phyloP scores from a whole-genome alignment of 176 grass and related monocot genomes.

The Panicum miliaceum region DNA sequence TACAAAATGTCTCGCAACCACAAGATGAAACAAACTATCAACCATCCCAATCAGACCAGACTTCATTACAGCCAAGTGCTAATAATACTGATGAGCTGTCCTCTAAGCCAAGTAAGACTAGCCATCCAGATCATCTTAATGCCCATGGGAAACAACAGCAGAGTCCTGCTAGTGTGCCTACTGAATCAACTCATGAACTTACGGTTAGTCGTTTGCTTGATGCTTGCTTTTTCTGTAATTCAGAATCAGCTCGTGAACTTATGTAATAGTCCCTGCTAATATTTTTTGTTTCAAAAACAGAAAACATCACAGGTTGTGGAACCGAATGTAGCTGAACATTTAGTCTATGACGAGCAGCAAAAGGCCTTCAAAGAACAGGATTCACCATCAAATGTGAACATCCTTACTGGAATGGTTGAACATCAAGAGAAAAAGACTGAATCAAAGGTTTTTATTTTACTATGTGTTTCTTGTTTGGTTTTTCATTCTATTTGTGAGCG shows the following conservation, averaged over 20 bases:
- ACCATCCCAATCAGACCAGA: conserved; percentile 62
- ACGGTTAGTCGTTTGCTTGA: conserved; percentile 52
- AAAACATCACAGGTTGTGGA: conserved; percentile 51
- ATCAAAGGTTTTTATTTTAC: conserved; percentile 62
- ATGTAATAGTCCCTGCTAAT: not conserved
- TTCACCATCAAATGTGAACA: conserved; percentile 47
- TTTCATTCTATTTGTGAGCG: not conserved
- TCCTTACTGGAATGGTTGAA: conserved; percentile 48
- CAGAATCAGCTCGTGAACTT: not conserved
- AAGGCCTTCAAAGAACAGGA: conserved; percentile 35
- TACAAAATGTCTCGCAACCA: conserved; percentile 51
- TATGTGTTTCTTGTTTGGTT: not conserved
- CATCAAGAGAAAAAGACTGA: conserved; percentile 58
- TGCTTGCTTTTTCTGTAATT: conserved; percentile 21
- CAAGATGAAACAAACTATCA: conserved; percentile 62
- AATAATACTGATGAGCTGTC: conserved; percentile 43
- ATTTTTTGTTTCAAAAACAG: not conserved
- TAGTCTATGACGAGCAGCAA: conserved; percentile 53
- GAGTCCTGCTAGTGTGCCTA: conserved; percentile 32
- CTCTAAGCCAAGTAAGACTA: conserved; percentile 52
- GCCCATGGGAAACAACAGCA: conserved; percentile 51
- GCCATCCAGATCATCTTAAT: conserved; percentile 53
- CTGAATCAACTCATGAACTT: conserved; percentile 54
- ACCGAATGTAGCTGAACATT: conserved; percentile 48
- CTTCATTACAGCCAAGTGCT: conserved; percentile 47